Evolutionary conservation across 129 eudicot species (phyloP).

Genomic region (Centella asiatica): DNA sequence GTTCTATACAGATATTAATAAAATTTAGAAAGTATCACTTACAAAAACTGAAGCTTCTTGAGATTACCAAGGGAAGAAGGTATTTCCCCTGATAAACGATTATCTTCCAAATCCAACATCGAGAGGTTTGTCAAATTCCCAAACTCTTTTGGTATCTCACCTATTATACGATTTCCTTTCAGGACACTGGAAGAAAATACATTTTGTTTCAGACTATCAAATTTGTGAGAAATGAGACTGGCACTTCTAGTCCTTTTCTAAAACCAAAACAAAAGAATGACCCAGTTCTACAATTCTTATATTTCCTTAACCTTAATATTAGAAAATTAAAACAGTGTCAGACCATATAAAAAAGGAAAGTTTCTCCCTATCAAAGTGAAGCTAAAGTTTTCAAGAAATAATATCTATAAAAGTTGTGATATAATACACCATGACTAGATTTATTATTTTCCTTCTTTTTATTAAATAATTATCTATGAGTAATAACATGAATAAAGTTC

Average conservation of each 20-base stretch:
- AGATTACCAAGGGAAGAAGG: slow-evolving; percentile 91
- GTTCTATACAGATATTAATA: neutral
- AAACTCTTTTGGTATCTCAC: slow-evolving; percentile 72
- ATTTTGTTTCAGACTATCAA: no score
- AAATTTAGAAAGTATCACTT: slow-evolving; percentile 21
- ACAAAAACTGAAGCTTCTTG: slow-evolving; percentile 65
- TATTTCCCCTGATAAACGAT: slow-evolving; percentile 72
- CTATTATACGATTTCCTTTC: slow-evolving; percentile 82
- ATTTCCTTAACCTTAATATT: no score
- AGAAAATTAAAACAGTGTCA: no score
- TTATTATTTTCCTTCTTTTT: neutral
- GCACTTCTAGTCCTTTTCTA: neutral
- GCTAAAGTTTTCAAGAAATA: no score
- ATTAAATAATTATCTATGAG: neutral
- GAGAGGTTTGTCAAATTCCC: slow-evolving; percentile 77
- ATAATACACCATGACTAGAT: neutral
- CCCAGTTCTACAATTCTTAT: neutral
- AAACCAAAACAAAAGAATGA: neutral
- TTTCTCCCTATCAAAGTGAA: no score
- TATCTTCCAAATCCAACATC: slow-evolving; percentile 69
- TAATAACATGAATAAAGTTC: neutral
- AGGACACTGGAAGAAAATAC: no score
- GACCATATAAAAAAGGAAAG: no score
- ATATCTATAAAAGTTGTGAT: neutral
- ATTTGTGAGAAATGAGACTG: no score